Evolutionary conservation across 495 filamentous ascomycete genomes (phyloP), one percentile per base, ranked within the genome.

Genomic region (Penicillium coffeae): DNA sequence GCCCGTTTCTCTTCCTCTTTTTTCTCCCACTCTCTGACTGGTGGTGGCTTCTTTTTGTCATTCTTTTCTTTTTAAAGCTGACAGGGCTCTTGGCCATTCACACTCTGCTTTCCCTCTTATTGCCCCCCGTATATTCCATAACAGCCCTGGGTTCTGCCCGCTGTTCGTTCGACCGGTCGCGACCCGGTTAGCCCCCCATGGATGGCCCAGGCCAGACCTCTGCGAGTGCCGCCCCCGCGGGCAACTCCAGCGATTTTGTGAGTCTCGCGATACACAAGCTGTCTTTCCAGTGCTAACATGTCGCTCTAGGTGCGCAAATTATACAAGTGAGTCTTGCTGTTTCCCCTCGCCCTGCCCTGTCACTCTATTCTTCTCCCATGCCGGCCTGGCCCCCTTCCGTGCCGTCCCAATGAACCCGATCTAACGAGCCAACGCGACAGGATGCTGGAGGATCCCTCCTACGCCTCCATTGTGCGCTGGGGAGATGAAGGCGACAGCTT

Each of bases 391-490:
- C 34, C 19, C 38, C 45, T 38, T 16, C 52, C 58, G 30, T 21
- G 20, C 20, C 38, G 20, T 20, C 8, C 20, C 16, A n/a, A 22
- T 21, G 20, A 25, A 21, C 6, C 39, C 52, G 33, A 35, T 42
- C 36, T 46, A 46, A 41, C 43, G 40, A 33, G 42, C 49, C 39
- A 46, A 34, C 34, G 6, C 32, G 15, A 6, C 67, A 97, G 93
- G 69, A 98, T 98, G 93, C 76, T 98, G 58, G 93, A 97, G 71
- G 92, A 95, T 62, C 90, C 90, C 19, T 84, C 89, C 44, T 95
- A 98, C 64, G 83, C 90, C 46, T 83, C 83, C 40, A 91, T 97
- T 47, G 93, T 97, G 37, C 83, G 94, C 66, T 98, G 93, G 93
- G 92, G 90, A 50, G 85, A 95, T 56, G 84, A 89, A 47, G 90